These are phyloP conservation scores for Globisporangium nunn DNA, from an alignment of 352 stramenopile genomes.

Conservation along the genomic window DNA sequence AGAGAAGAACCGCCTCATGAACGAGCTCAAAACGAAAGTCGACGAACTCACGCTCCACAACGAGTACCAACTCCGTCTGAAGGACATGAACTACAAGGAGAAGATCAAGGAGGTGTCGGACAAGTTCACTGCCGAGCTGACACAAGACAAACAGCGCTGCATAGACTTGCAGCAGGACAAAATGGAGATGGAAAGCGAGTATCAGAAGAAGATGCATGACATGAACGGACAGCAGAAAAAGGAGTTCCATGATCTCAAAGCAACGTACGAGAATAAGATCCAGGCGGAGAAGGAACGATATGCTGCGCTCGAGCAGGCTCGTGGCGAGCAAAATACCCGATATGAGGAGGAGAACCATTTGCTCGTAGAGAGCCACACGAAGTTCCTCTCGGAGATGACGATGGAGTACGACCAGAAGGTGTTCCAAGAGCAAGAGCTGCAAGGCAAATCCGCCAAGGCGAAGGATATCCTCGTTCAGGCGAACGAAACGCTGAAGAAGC, in stretches of 20 bases:
- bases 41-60: conserved; percentile 93
- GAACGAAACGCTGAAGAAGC: conserved; percentile 86
- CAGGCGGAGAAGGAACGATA: conserved; percentile 89
- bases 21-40: conserved; percentile 92
- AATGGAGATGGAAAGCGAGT: conserved; percentile 87
- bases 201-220: conserved; percentile 87
- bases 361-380: conserved; percentile 72
- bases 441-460: conserved; percentile 46
- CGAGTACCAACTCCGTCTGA: conserved; percentile 92
- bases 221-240: conserved; percentile 87
- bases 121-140: conserved; percentile 91
- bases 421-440: conserved; percentile 71
- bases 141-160: conserved; percentile 90
- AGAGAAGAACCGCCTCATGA: conserved; percentile 89
- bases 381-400: conserved; percentile 88
- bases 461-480: conserved; percentile 76
- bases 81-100: conserved; percentile 95
- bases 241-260: conserved; percentile 88
- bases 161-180: conserved; percentile 88
- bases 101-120: conserved; percentile 94
- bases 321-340: conserved; percentile 61
- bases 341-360: conserved; percentile 75
- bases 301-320: conserved; percentile 68
- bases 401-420: conserved; percentile 91
- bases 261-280: conserved; percentile 88